Percentiles rank a stretch among this genome's conserved stretches.
Conservation (phyloP, 495 filamentous ascomycete species). For the Melanomma pulvis-pyrius region DNA sequence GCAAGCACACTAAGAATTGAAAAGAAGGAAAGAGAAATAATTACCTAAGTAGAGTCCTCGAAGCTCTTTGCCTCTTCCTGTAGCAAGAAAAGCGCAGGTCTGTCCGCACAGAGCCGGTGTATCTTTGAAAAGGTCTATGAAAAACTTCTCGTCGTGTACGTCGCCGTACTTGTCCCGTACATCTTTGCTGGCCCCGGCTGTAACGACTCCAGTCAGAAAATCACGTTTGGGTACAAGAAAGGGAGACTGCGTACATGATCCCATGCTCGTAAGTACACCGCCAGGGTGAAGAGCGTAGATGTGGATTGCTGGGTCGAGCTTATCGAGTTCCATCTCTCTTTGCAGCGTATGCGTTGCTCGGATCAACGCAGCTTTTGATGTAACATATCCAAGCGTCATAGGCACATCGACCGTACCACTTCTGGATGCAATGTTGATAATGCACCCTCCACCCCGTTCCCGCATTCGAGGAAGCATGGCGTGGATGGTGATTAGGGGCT, state of each 20-base stretch:
- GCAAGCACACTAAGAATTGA: background rate
- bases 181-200: conserved; percentile 16
- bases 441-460: conserved; percentile 20
- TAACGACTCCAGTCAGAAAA: background rate
- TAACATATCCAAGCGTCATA: conserved; percentile 29
- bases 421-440: conserved; percentile 30
- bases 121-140: conserved; percentile 28
- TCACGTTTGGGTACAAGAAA: background rate
- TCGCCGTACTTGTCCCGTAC: conserved; percentile 24
- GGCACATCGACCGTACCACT: conserved; percentile 28
- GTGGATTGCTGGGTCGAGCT: conserved; percentile 18
- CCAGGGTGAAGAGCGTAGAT: conserved; percentile 27
- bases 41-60: conserved; percentile 23
- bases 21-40: background rate
- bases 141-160: conserved; percentile 20
- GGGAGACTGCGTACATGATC: background rate
- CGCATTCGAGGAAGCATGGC: conserved; percentile 12
- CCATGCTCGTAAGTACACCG: conserved; percentile 27
- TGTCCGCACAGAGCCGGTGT: conserved; percentile 19
- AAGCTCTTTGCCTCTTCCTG: conserved; percentile 17
- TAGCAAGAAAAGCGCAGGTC: conserved; percentile 25
- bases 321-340: conserved; percentile 17
- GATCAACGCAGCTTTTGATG: conserved; percentile 20
- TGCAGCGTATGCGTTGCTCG: conserved; percentile 28
- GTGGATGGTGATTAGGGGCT: conserved; percentile 25